Evolutionary conservation across 1,139 yeast genomes (phyloP).

Genomic region (Candida sp.): DNA sequence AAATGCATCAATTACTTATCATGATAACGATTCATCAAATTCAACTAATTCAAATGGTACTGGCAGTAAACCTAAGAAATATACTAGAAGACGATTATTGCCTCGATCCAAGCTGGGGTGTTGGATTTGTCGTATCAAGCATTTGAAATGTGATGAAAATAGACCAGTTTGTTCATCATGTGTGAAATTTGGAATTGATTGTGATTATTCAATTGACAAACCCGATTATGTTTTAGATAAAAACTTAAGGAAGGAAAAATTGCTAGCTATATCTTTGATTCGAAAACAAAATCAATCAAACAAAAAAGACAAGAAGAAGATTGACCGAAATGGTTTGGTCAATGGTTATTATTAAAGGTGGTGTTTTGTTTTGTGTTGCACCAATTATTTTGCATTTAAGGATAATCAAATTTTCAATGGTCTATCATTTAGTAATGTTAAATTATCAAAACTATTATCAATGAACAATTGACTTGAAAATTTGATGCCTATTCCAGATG

Average conservation of each 20-base stretch:
- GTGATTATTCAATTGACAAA: constrained; percentile 42
- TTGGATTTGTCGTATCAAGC: constrained; percentile 50
- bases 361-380: neutral
- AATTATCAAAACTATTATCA: neutral
- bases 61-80: constrained; percentile 25
- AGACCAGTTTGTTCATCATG: constrained; percentile 41
- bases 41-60: constrained; percentile 2
- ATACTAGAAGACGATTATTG: constrained; percentile 39
- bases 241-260: constrained; percentile 30
- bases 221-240: constrained; percentile 42
- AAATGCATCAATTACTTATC: constrained; percentile 1
- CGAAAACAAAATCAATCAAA: constrained; percentile 24
- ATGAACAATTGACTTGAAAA: neutral
- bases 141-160: constrained; percentile 44
- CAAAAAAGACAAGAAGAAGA: neutral
- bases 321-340: neutral
- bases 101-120: constrained; percentile 47
- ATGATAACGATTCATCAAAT: neutral
- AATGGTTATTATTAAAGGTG: neutral
- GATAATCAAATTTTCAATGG: neutral
- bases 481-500: neutral
- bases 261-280: constrained; percentile 27
- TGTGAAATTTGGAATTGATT: constrained; percentile 37
- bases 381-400: neutral
- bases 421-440: neutral